Base-by-base conservation (phyloP, 495 filamentous ascomycete species). In the Aspergillus diversus region DNA sequence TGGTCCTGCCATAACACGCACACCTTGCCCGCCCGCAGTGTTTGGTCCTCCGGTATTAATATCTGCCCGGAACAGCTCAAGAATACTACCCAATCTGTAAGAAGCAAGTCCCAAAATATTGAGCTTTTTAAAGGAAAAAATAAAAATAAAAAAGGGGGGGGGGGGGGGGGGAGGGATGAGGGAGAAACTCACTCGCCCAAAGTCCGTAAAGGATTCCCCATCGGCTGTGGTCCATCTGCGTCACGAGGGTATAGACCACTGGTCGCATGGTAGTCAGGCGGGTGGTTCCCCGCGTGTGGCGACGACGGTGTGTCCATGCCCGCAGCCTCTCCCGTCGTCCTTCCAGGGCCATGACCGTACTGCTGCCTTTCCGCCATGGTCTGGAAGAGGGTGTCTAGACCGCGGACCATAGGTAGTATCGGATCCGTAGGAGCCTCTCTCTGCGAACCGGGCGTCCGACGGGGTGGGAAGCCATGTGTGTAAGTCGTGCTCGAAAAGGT, bases 401-500 rank as follows among this genome's bases (percentile, higher is more conserved):
- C 69, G 32, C 69, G 71, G 17, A 78, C 47, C 70, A 80, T 66
- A 33, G 73, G 71, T 37, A 72, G 66, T 49, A 71, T 59, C 31
- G 72, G 69, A 39, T 73, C 70, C 13, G 59, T 43, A n/a, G 57
- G 60, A 4, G 49, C 8, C 7, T 48, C 63, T 61, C 50, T 65
- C 57, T 66, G 68, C 55, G 15, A 43, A 55, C 55, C 54, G 17
- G 55, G 49, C 55, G 63, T 27, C 33, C 52, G 68, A 63, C 64
- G 71, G 33, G 66, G 59, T 11, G 71, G 34, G 21, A 61, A 66
- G 16, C 75, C 70, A 9, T 67, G 54, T 8, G 69, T 69, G n/a
- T 70, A 64, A 0, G 72, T 76, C 7, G 79, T 74, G 48, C 67
- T 75, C n/a, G 70, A 74, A 34, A 80, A 76, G 7, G 68, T 72